Base-by-base conservation (phyloP, 2,329 filamentous ascomycete species). In the Xylaria sp. region DNA sequence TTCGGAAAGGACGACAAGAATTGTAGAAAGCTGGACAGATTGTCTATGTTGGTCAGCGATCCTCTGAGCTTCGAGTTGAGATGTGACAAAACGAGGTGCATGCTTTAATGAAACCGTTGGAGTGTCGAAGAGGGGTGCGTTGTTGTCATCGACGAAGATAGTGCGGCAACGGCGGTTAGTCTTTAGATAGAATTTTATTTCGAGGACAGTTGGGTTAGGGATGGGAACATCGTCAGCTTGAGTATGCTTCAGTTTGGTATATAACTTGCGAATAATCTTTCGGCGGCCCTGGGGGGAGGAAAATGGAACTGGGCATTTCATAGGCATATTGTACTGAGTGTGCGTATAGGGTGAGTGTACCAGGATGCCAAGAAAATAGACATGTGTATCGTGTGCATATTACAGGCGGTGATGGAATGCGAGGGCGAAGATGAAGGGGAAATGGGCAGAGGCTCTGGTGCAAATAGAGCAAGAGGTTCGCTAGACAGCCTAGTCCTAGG, bases 51-150 rank as follows among this genome's bases (percentile, higher is more conserved):
- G 52, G 54, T 79, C 68, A 70, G 76, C 73, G 62, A 80, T 70
- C 44, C 69, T 70, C 64, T 80, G 75, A 1, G 75, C 74, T 58
- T 78, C 69, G 27, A 79, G 71, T 62, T 81, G 79, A 35, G 77
- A 79, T 33, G 72, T 55, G 19, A 81, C 72, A 60, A 80, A 80
- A 23, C 71, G 70, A 7, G 78, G 74, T 49, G 70, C 62, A 57
- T 64, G 67, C 47, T 66, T 35, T 21, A 57, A 47, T n/a, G 59
- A 49, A 15, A 59, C 15, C 25, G 40, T 43, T 19, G 44, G 38
- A 17, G 41, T 33, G 9, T 52, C 11, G 5, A n/a, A 2, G 31
- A 35, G 11, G 15, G 52, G 21, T 9, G 19, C 13, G 27, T 55
- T 43, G 38, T 25, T 29, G 3, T 47, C 23, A 6, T 60, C 11